Evolutionary conservation across 1,139 yeast genomes (phyloP).

Genomic region (Kluyveromyces sp.): DNA sequence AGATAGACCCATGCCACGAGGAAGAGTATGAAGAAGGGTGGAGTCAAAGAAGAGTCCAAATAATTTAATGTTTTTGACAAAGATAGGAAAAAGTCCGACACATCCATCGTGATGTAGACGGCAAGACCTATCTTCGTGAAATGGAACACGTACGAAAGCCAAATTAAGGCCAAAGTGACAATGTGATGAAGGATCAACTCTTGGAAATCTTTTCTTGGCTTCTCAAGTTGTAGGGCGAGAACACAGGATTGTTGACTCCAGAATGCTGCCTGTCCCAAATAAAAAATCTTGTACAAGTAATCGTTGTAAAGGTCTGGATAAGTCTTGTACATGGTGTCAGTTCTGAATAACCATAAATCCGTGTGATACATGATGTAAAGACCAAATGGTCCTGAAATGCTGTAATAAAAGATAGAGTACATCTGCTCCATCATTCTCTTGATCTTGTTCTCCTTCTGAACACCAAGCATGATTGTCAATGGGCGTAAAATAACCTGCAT

Average conservation of each 20-base stretch:
- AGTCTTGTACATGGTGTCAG: slow-evolving; percentile 65
- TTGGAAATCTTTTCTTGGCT: slow-evolving; percentile 87
- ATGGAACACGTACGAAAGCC: slow-evolving; percentile 88
- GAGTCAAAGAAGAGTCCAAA: slow-evolving; percentile 57
- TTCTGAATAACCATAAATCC: slow-evolving; percentile 85
- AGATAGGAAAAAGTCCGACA: slow-evolving; percentile 85
- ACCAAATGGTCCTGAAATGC: slow-evolving; percentile 78
- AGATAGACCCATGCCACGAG: slow-evolving; percentile 74
- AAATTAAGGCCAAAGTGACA: slow-evolving; percentile 81
- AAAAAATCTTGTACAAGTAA: slow-evolving; percentile 66
- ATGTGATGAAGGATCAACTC: slow-evolving; percentile 92
- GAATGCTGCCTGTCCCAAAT: slow-evolving; percentile 88
- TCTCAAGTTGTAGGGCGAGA: slow-evolving; percentile 75
- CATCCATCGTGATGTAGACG: slow-evolving; percentile 90
- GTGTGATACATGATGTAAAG: slow-evolving; percentile 76
- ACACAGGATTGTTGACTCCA: slow-evolving; percentile 96
- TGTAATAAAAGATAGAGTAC: slow-evolving; percentile 76
- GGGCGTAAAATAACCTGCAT: slow-evolving; percentile 83
- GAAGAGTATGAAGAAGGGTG: slow-evolving; percentile 63
- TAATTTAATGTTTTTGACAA: slow-evolving; percentile 79
- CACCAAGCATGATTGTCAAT: slow-evolving; percentile 48
- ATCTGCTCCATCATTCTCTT: slow-evolving; percentile 90
- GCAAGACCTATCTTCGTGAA: slow-evolving; percentile 94
- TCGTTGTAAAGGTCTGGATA: slow-evolving; percentile 83
- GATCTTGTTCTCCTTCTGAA: slow-evolving; percentile 51